Evolutionary conservation across 768 basidiomycete genomes (phyloP), one percentile per base, ranked within the genome.

Genomic region (Tephrocybe sp.): DNA sequence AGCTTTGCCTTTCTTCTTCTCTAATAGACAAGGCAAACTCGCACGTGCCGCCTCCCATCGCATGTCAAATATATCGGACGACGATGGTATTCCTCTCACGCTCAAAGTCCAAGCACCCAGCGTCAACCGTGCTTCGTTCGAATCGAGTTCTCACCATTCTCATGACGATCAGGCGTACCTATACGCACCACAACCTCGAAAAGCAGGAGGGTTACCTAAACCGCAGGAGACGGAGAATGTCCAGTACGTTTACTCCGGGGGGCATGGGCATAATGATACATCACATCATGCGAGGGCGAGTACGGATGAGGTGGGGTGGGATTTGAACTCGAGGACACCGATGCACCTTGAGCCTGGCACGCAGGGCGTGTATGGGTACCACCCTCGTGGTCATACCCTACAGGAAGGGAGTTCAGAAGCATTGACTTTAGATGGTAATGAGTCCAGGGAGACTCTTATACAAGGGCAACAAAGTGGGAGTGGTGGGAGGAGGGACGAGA

Each of bases 21-120:
- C n/a, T 23, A 9, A 37, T 19, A 84, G 84, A 13, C 84, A 85
- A 75, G 72, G 64, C 18, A 84, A 83, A 65, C 62, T 76, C 37
- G 58, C 62, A 15, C 68, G 67, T 11, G 67, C 64, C 43, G 36
- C 53, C 1, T 58, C 61, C 37, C 36, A 34, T 19, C n/a, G n/a
- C n/a, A n/a, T n/a, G n/a, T n/a, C n/a, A n/a, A n/a, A n/a, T n/a
- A n/a, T n/a, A n/a, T 34, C 33, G 4, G 33, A 34, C 33, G 59
- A 60, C 10, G 64, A 69, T 27, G 59, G 68, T 1, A 69, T 77
- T 33, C 39, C 55, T 40, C 67, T 79, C 15, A 76, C 74, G 7
- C 69, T 83, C 22, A 73, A 65, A 29, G 52, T 49, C 18, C 54
- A 48, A 4, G 64, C 67, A 24, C 60, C 59, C 1, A 64, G 64